Evolutionary conservation across 345 rosid genomes (phyloP), one percentile per base, ranked within the genome.

Genomic region (Syzygium jambos): DNA sequence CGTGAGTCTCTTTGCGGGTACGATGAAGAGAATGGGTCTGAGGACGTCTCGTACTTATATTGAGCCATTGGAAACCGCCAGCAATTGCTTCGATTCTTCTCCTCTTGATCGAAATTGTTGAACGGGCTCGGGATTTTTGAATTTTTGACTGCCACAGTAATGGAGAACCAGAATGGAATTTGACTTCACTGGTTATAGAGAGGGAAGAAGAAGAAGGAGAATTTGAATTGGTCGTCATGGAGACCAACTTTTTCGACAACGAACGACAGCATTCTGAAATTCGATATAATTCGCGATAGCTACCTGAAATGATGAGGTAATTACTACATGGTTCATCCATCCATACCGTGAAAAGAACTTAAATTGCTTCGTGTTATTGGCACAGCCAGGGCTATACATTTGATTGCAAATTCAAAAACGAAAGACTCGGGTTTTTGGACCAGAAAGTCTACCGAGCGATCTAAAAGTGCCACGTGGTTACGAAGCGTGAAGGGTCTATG

Each of bases 361-460:
- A 73, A 73, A 38, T 73, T 34, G 49, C 43, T 73, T 38, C 6
- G 14, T 5, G 25, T 19, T 34, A 34, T 19, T 5, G 4, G 25
- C 49, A 9, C 46, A 34, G 11, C 19, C 6, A 34, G 0, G 23
- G 12, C 23, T 38, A 16, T 68, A 17, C 25, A 68, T 12, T 0
- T 61, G 0, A 34, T 68, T 19, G 78, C 78, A 68, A 16, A 68
- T 68, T 34, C 46, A 68, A 17, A 73, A 15, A 19, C 49, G 2
- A 73, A 34, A 0, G 13, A 34, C 4, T 30, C 0, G 0, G 2
- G 14, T 5, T 3, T 38, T 73, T 2, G 12, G 22, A 19, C 4
- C 0, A 1, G 23, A 19, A 73, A 19, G 14, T 34, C 49, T 38
- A 19, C 2, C 2, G 6, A 19, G 1, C 1, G 1, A 19, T 5